A percentile compares a stretch with the other conserved stretches of the same genome.
phyloP scores from a whole-genome alignment of 306 rosid genomes.

The Quercus engelmannii region DNA sequence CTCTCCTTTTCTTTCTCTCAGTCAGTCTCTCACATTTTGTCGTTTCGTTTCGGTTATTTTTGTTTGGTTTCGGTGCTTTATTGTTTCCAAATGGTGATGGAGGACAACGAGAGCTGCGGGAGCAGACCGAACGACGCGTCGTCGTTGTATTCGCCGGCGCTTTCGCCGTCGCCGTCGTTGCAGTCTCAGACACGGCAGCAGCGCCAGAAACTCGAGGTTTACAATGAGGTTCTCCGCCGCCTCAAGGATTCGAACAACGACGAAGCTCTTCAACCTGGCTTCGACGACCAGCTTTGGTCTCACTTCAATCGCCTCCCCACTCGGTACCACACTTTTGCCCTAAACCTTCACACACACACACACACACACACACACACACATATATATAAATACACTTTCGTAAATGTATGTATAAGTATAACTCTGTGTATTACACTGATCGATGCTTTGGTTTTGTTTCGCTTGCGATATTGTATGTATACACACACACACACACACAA shows the following conservation, averaged over 20 bases:
- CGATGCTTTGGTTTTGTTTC: neutral
- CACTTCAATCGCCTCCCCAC: conserved; percentile 97
- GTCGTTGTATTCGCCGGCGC: conserved; percentile 14
- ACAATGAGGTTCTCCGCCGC: conserved; percentile 93
- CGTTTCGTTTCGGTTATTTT: neutral
- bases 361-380: neutral
- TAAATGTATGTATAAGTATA: neutral
- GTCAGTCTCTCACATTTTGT: neutral
- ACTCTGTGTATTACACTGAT: neutral
- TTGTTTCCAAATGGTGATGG: conserved; percentile 48
- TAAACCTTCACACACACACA: neutral
- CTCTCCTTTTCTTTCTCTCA: neutral
- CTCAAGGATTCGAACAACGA: conserved; percentile 59
- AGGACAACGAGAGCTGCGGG: conserved; percentile 68
- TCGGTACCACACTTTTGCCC: conserved; percentile 50
- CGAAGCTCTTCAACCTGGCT: conserved; percentile 72
- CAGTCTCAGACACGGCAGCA: conserved; percentile 54
- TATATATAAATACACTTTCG: too few relatives aligned
- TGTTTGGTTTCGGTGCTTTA: neutral
- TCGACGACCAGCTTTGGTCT: conserved; percentile 80
- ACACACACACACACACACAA: too few relatives aligned
- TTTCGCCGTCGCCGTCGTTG: too few relatives aligned
- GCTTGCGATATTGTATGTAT: too few relatives aligned
- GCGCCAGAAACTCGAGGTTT: conserved; percentile 66
- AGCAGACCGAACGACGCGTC: conserved; percentile 45